Base-by-base conservation (phyloP, 257 asterid genomes). In the Salvia rosmarinus region DNA sequence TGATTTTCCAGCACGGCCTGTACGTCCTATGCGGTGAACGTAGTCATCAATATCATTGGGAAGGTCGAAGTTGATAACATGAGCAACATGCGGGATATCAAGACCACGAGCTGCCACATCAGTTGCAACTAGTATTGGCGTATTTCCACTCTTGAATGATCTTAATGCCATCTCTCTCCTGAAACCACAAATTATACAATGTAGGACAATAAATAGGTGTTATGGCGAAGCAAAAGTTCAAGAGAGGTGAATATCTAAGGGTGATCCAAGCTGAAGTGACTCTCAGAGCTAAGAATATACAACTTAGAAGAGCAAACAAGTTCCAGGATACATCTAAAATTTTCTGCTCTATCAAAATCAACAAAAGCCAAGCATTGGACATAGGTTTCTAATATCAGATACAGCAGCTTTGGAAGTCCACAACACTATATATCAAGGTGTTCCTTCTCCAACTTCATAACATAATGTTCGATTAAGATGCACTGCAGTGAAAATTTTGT, bases 71-170 rank as follows among this genome's bases (percentile, higher is more conserved):
- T 91, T 91, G 77, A 91, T 77, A 16, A 91, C 97, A 64, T 85
- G 97, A 30, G 96, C 84, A 51, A 91, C 96, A 20, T 84, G 88
- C 14, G 96, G n/a, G 64, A 91, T 91, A 76, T 91, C 97, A 21
- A 91, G 97, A 35, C 97, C 97, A 44, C 97, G 95, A 42, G 97
- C 97, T 12, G 97, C 97, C 78, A 90, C 97, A 32, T 88, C 97
- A 0, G 97, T 90, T n/a, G 97, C 97, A 50, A 91, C 97, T 77
- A 91, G 75, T 69, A 91, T 87, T 19, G 97, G 97, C 1, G 97
- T 87, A 47, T 83, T 80, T 55, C 96, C 97, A 60, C 91, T 89
- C 82, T 91, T 91, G 46, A 91, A 91, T 2, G 96, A 85, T 84
- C 96, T 84, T 65, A 91, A 72, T 64, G 97, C 97, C 5, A 20